phyloP scores from a whole-genome alignment of 2,329 filamentous ascomycete genomes.

The Alternaria conjuncta region DNA sequence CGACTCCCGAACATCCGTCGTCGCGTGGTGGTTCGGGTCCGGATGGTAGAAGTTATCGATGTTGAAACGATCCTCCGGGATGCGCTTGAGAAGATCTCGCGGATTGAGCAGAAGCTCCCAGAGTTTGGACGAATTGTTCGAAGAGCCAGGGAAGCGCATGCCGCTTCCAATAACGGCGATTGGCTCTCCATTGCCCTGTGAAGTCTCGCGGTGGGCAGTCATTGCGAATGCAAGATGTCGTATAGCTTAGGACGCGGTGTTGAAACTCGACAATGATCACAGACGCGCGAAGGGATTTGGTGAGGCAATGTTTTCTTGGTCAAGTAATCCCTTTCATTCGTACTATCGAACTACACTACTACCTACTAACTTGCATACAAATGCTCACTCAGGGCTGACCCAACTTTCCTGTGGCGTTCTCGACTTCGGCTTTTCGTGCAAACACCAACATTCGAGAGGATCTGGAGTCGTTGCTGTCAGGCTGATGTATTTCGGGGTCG shows the following conservation, averaged over 20 bases:
- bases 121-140: conserved; percentile 37
- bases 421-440: background rate
- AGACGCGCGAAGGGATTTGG: background rate
- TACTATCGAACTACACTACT: background rate
- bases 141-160: conserved; percentile 46
- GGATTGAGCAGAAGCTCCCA: conserved; percentile 38
- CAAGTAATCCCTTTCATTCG: background rate
- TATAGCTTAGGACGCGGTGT: background rate
- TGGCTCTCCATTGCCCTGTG: conserved; percentile 14
- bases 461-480: background rate
- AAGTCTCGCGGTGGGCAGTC: background rate
- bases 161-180: conserved; percentile 46
- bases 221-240: background rate
- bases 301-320: background rate
- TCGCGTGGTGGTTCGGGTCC: conserved; percentile 35
- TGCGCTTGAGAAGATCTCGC: conserved; percentile 35
- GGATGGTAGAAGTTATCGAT: conserved; percentile 33
- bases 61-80: conserved; percentile 41
- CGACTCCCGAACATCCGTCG: conserved; percentile 33
- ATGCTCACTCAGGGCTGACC: background rate
- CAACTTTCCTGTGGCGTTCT: background rate
- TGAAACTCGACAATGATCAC: background rate
- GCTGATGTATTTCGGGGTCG: background rate
- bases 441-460: background rate
- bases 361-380: background rate